Evolutionary conservation across 129 eudicot genomes (phyloP).

Genomic region (Glebionis coronaria): DNA sequence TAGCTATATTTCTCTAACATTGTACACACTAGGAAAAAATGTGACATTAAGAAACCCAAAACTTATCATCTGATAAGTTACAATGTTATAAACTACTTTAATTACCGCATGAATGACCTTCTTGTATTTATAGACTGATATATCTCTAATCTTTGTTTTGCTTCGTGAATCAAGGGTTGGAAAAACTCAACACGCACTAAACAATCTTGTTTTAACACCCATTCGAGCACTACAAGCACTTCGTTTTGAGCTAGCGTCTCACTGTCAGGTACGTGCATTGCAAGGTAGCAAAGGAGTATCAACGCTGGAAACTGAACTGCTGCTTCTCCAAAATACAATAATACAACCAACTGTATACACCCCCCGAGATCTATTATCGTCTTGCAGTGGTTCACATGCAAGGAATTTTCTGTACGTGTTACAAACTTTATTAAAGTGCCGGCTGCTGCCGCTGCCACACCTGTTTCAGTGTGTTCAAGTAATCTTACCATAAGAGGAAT

Average conservation of each 20-base stretch:
- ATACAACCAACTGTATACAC: slow-evolving; percentile 42
- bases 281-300: slow-evolving; percentile 44
- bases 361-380: slow-evolving; percentile 45
- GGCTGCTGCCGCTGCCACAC: slow-evolving; percentile 40
- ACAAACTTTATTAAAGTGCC: slow-evolving; percentile 41
- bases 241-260: slow-evolving; percentile 50
- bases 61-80: no score
- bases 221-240: slow-evolving; percentile 45
- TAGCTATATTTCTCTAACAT: no score
- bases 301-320: slow-evolving; percentile 37
- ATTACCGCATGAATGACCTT: slow-evolving; percentile 30
- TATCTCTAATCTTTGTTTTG: slow-evolving; percentile 49
- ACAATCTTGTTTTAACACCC: slow-evolving; percentile 49
- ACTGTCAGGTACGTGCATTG: slow-evolving; percentile 48
- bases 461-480: slow-evolving; percentile 47
- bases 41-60: no score
- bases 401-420: slow-evolving; percentile 43
- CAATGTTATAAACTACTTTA: no score
- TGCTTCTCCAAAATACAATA: slow-evolving; percentile 53
- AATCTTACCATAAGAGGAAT: slow-evolving; percentile 45
- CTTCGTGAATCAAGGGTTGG: slow-evolving; percentile 39
- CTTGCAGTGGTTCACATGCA: slow-evolving; percentile 45
- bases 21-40: no score
- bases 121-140: slow-evolving; percentile 43
- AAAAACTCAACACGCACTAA: slow-evolving; percentile 32